These are phyloP conservation scores for Pythium phragmiticola DNA, from an alignment of 352 stramenopile species.

Conservation along the genomic window DNA sequence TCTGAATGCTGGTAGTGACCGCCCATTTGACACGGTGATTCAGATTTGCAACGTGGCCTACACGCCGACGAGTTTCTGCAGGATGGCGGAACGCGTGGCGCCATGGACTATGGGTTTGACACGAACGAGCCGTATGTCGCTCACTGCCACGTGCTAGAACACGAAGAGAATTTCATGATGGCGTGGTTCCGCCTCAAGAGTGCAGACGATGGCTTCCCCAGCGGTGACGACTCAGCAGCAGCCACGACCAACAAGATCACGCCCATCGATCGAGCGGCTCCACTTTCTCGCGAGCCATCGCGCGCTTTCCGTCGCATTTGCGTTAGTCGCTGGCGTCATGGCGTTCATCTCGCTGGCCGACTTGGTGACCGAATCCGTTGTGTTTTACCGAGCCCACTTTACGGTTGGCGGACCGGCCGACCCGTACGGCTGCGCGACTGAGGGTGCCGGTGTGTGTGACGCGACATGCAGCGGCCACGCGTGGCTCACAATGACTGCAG, in stretches of 20 bases:
- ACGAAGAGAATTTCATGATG: conserved; percentile 79
- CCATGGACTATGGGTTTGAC: conserved; percentile 66
- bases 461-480: conserved; percentile 56
- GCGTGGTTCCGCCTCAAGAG: conserved; percentile 57
- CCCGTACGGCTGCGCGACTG: conserved; percentile 37
- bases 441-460: conserved; percentile 43
- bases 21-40: conserved; percentile 34
- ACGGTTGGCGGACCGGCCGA: conserved; percentile 48
- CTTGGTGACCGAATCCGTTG: conserved; percentile 53
- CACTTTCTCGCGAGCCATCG: conserved; percentile 46
- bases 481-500: conserved; percentile 49
- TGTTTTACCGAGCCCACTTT: conserved; percentile 54
- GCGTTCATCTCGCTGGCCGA: conserved; percentile 72
- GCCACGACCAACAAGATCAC: conserved; percentile 38
- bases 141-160: conserved; percentile 75
- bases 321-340: conserved; percentile 75
- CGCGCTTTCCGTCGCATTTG: conserved; percentile 60
- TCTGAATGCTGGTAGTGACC: conserved; percentile 44
- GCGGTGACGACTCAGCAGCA: conserved; percentile 41
- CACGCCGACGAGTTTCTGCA: conserved; percentile 64
- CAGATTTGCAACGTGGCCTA: conserved; percentile 77
- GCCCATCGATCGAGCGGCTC: conserved; percentile 50
- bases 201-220: conserved; percentile 36
- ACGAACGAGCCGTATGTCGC: conserved; percentile 68
- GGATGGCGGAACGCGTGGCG: conserved; percentile 39